Evolutionary conservation across 2,329 filamentous ascomycete genomes (phyloP), one percentile per base, ranked within the genome.

Genomic region (Elsinoe ampelina): DNA sequence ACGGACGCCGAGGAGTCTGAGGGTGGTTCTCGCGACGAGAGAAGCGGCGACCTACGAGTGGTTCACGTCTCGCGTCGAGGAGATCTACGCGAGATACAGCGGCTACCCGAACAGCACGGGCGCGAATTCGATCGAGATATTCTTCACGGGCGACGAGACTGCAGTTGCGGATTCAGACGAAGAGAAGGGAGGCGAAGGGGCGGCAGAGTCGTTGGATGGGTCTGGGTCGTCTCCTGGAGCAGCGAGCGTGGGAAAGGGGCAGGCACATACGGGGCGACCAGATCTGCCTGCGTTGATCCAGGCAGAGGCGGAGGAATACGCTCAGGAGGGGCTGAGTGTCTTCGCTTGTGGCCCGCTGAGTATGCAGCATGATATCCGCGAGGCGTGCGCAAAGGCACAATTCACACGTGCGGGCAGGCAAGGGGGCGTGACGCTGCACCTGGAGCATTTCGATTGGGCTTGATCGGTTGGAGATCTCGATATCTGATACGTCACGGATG

Each of bases 281-380:
- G 54, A 68, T 17, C 62, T 75, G 2, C 61, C 66, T 6, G 41
- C 52, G 0, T 60, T 71, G 5, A 59, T 70, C 12, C 59, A 60
- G 7, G 62, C 64, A 34, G 65, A 64, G 34, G 63, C 63, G 1
- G 57, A 60, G 2, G 48, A 55, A 30, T 56, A 55, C 35, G 58
- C 59, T 10, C 57, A 61, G 11, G 61, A 60, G 41, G 58, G 61
- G 5, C 62, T 65, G 35, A 65, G 65, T 10, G 69, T 77, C 8
- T 73, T 71, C 51, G 70, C 72, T 13, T 77, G 75, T 57, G 75
- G 75, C 0, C 75, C 75, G 1, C 52, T 63, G 19, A 73, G 70
- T 3, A 76, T 78, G 75, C 67, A 76, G 54, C 66, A 74, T 52
- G 76, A 78, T 66, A 72, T 76, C 7, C 67, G 73, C 1, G 73